Base-by-base conservation (phyloP, 2,329 filamentous ascomycete genomes). In the Ceratocystis huliohia region DNA sequence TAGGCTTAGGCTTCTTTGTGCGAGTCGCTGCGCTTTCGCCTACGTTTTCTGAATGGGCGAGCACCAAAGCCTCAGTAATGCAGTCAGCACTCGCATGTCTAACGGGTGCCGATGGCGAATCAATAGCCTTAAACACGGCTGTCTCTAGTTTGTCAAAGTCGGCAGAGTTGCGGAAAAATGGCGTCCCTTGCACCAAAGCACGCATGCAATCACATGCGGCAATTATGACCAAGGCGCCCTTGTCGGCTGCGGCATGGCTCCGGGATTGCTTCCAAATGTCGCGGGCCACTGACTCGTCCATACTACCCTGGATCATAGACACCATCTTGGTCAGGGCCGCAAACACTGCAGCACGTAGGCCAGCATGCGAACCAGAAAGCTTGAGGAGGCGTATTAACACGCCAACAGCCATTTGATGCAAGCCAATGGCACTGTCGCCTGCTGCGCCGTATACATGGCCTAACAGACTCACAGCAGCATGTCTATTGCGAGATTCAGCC, bases 251-350 rank as follows among this genome's bases (percentile, higher is more conserved):
- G 33, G 88, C 88, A 70, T 88, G 82, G 74, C 82, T 90, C 69
- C 94, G 86, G 30, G 86, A 88, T 74, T 93, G 89, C 75, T 96
- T 99, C 91, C 91, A 97, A 17, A 95, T 84, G 74, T 96, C 92
- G 72, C 91, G 85, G n/a, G 89, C 89, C 46, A 92, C 81, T 65
- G 79, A 80, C 75, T 99, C 94, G 71, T 99, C 94, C 71, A 93
- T 81, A 68, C 89, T 91, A 4, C 81, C 80, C 66, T 84, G 82
- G 33, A 96, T 84, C 74, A 92, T 93, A 67, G 81, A 82, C 30
- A 87, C 81, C 50, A 96, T 83, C 76, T 91, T 92, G 53, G 84
- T 85, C 62, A 96, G 76, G 0, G 91, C 84, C 57, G 80, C 82
- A 72, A 96, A 90, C 25, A 91, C 81, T 20, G 89, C 86, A 17